Evolutionary conservation across 2,329 filamentous ascomycete species (phyloP), one percentile per base, ranked within the genome.

Genomic region (Endoconidiophora laricicola): DNA sequence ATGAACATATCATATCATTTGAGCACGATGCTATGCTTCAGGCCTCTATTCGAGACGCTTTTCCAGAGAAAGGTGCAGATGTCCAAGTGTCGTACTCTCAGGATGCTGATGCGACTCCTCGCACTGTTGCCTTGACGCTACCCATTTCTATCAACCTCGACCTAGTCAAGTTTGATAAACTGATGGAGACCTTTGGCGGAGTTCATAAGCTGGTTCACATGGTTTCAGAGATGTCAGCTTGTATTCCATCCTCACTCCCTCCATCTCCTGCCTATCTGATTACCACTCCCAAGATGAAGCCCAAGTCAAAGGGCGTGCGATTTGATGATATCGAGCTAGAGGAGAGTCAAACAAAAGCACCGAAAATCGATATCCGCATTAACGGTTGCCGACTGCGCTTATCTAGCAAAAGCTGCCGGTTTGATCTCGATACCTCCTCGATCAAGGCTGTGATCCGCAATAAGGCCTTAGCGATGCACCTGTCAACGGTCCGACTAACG

Each of bases 131-230:
- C 12, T 76, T 78, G 48, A 93, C 87, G 0, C 70, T 93, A 7
- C 86, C 88, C 4, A 63, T 95, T 1, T 76, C 81, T 52, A 62
- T 94, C 7, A 75, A 79, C 51, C 65, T 96, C 39, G 85, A 96
- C 60, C 67, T 95, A 14, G 80, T 82, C 55, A 76, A 77, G 50
- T 66, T 96, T 20, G 91, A 96, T 57, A 87, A 94, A 58, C 85
- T 85, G 0, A 79, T 96, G 53, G 78, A 78, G 50, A 86, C 85
- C 72, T 88, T 95, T 63, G 91, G 91, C 36, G 91, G 91, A 0
- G 69, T 98, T 41, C 94, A 88, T 62, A 86, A 87, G 56, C 82
- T 98, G 48, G 68, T 98, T 41, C 93, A 91, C 0, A 83, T 94
- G 55, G 78, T 81, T 9, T 33, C 29, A 33, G 6, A 33, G 29